Conservation (phyloP, 805 yeast species). For the Torulaspora microellipsoides region DNA sequence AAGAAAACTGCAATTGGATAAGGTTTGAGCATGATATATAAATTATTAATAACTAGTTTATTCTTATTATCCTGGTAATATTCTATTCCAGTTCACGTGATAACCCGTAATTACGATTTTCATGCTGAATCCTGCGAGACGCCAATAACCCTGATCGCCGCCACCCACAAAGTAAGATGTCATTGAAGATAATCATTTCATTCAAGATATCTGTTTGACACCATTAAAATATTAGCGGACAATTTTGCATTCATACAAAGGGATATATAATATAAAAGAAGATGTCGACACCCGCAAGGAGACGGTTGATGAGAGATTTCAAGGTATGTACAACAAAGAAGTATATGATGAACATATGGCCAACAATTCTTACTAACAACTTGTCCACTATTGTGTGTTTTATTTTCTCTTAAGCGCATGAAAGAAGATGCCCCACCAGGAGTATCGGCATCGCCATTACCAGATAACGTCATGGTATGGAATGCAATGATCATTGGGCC, state of each 20-base stretch:
- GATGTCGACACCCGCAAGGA: constrained; percentile 98
- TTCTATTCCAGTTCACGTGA: background rate
- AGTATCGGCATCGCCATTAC: constrained; percentile 92
- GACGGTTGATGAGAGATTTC: constrained; percentile 98
- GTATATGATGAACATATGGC: constrained; percentile 7
- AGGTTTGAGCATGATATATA: constrained; percentile 43
- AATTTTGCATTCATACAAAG: no score
- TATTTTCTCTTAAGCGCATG: constrained; percentile 54
- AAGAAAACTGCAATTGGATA: constrained; percentile 62
- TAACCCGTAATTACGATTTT: background rate
- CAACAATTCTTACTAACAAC: constrained; percentile 8
- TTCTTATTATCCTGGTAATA: background rate
- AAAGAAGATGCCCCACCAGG: constrained; percentile 98
- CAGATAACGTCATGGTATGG: constrained; percentile 96
- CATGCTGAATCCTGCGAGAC: background rate
- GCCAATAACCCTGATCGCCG: background rate
- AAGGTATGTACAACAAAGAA: constrained; percentile 48
- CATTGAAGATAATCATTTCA: no score
- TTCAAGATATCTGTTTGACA: no score
- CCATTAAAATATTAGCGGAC: no score
- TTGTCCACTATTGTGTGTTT: background rate
- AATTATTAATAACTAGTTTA: background rate
- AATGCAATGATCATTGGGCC: constrained; percentile 98
- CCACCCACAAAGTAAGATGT: background rate
- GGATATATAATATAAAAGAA: constrained; percentile 1